Base-by-base conservation (phyloP, 2,329 filamentous ascomycete genomes). In the Colletotrichum sp. region DNA sequence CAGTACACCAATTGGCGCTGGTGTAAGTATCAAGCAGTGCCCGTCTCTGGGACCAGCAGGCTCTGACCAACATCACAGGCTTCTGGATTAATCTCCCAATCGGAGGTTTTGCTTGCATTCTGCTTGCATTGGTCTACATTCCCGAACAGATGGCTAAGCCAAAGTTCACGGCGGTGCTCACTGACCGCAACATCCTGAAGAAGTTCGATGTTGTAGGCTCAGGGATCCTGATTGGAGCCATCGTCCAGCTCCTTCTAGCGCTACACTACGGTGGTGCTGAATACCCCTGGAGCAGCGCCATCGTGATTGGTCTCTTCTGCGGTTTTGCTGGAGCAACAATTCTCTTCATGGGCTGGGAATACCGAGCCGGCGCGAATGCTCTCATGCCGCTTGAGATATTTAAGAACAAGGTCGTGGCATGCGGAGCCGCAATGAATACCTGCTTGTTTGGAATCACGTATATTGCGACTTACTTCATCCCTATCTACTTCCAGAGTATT, bases 401-500 rank as follows among this genome's bases (percentile, higher is more conserved):
- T 3, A 64, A 52, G 16, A 74, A 77, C 18, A 72, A 77, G 0
- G 73, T 77, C 21, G 74, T 81, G 10, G 60, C 67, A 8, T 80
- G 85, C 15, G 83, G 84, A 26, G 83, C 84, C 39, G 83, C 88
- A 59, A 87, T 85, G 67, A 83, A 84, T 43, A 83, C 88, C 36
- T 83, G 87, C 78, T 82, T 86, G 52, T 85, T 87, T 71, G 83
- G 90, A 24, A 85, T 86, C 6, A 83, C 85, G 3, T 82, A 84
- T 16, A 87, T 88, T 72, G 87, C 90, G 75, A 80, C 88, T 5
- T 88, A 87, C 82, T 88, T 87, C 77, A 81, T 90, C 5, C 88
- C 89, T 5, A 84, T 90, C 71, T 90, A 88, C 83, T 89, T 90
- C 82, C 87, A 90, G 80, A 84, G 85, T 39, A 83, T 90, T 76